Evolutionary conservation across 2,329 filamentous ascomycete species (phyloP), one percentile per base, ranked within the genome.

Genomic region (Aureobasidium pullulans): DNA sequence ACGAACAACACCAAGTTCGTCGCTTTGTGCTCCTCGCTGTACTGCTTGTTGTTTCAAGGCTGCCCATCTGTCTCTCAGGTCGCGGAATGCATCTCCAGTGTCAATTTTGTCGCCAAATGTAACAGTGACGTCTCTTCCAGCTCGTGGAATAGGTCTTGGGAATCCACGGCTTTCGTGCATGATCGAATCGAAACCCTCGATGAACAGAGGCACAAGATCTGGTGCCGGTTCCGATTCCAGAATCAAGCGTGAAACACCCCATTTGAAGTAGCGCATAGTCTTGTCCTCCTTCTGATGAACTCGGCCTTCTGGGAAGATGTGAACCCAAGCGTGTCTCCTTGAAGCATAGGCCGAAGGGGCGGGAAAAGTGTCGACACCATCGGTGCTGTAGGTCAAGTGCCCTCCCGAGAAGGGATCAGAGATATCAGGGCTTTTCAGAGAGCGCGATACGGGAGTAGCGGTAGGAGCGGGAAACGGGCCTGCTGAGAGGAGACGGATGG

Each of bases 181-280:
- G 65, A 96, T 80, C 61, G 87, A 76, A 70, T 96, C 88, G 15
- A 89, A 88, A 31, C 94, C 94, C 68, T 96, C 90, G 52, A 97
- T 87, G 79, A 95, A 99, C 75, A 99, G 93, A 44, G 94, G 91
- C 37, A 99, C 82, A 19, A 99, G 82, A 65, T 95, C 89, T 0
- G 94, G 94, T 63, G 89, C 86, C 3, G 90, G 90, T 50, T 93
- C 88, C 48, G 87, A 84, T 73, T 99, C 94, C 48, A 99, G 83
- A 60, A 99, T 94, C 60, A 97, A 80, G 2, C 94, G 84, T 6
- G 93, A 90, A 1, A 97, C 81, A 1, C 94, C 94, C 94, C 94
- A 99, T 77, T 96, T 96, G 83, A 97, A 97, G 76, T 99, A 99
- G 32, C 94, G 88, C 79, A 97, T 86, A 7, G 86, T 84, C 66